Percentiles rank a stretch among this genome's conserved stretches.
phyloP scores from a whole-genome alignment of 2,329 filamentous ascomycete genomes.

The Cladophialophora exuberans region DNA sequence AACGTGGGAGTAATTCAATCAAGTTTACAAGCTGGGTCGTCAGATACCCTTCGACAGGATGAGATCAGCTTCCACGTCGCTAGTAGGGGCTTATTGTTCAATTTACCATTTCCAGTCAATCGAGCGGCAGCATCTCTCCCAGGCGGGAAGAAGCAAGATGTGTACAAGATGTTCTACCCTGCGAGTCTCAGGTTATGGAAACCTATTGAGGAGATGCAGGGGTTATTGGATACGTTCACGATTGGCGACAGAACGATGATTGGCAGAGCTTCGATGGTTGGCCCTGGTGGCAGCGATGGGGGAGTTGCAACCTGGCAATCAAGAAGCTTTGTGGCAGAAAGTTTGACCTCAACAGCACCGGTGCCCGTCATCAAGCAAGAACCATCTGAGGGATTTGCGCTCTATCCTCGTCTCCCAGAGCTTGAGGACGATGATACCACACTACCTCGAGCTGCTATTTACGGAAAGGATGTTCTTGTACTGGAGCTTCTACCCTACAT shows the following conservation, averaged over 20 bases:
- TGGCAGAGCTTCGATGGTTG: conserved; percentile 43
- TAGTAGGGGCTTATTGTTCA: conserved; percentile 82
- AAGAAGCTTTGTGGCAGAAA: conserved; percentile 18
- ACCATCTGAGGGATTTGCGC: neutral
- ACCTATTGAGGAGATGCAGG: conserved; percentile 78
- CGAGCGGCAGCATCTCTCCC: conserved; percentile 47
- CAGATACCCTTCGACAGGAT: conserved; percentile 82
- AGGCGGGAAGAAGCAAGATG: conserved; percentile 54
- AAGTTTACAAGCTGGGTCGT: conserved; percentile 59
- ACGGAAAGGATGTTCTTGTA: conserved; percentile 71
- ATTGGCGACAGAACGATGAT: conserved; percentile 51
- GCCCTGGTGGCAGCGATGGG: conserved; percentile 33
- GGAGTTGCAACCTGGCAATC: conserved; percentile 45
- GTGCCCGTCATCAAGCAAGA: neutral
- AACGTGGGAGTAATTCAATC: conserved; percentile 24
- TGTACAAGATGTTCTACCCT: conserved; percentile 91
- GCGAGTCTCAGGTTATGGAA: conserved; percentile 82
- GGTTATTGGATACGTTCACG: conserved; percentile 71
- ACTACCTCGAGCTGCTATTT: conserved; percentile 43
- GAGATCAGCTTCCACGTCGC: conserved; percentile 93
- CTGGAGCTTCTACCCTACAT: conserved; percentile 88
- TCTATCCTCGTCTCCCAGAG: neutral
- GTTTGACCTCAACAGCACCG: neutral
- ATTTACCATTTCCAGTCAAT: conserved; percentile 83
- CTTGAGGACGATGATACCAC: conserved; percentile 8